Percentiles rank a stretch among this genome's conserved stretches.
Evolutionary conservation across 2,329 filamentous ascomycete genomes (phyloP).

Genomic region (Penicillium thymicola): DNA sequence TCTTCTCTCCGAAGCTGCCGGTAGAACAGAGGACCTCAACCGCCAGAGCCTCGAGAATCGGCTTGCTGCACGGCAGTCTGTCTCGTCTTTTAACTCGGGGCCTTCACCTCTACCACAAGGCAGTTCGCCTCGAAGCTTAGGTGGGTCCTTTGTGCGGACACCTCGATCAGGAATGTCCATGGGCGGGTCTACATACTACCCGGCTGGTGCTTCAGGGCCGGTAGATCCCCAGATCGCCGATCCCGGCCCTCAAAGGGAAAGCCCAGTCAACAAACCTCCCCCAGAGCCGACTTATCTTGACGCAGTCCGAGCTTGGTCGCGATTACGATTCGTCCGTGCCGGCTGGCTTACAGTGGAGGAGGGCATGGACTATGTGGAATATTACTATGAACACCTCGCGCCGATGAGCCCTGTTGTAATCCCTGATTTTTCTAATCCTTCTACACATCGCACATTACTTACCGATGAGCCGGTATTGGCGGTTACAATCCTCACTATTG

Average conservation of each 20-base stretch:
- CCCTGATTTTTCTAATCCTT: slow-evolving; percentile 81
- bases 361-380: slow-evolving; percentile 89
- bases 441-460: slow-evolving; percentile 73
- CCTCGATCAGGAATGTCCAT: slow-evolving; percentile 43
- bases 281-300: slow-evolving; percentile 49
- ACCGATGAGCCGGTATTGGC: slow-evolving; percentile 90
- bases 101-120: slow-evolving; percentile 37
- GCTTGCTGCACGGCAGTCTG: slow-evolving; percentile 37
- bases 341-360: slow-evolving; percentile 96
- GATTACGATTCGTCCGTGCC: slow-evolving; percentile 90
- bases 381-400: slow-evolving; percentile 89
- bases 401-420: slow-evolving; percentile 92
- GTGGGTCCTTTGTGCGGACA: slow-evolving; percentile 35
- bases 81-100: slow-evolving; percentile 40
- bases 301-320: slow-evolving; percentile 81
- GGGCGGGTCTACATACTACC: slow-evolving; percentile 52
- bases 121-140: slow-evolving; percentile 34
- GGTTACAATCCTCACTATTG: slow-evolving; percentile 85
- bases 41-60: slow-evolving; percentile 50
- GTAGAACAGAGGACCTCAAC: slow-evolving; percentile 49
- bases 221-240: slow-evolving; percentile 30
- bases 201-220: slow-evolving; percentile 24
- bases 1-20: slow-evolving; percentile 80
- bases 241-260: slow-evolving; percentile 25
- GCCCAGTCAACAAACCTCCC: slow-evolving; percentile 22